Evolutionary conservation across 208 protist genomes (phyloP).

Genomic region (Jaenimonas drosophilae): DNA sequence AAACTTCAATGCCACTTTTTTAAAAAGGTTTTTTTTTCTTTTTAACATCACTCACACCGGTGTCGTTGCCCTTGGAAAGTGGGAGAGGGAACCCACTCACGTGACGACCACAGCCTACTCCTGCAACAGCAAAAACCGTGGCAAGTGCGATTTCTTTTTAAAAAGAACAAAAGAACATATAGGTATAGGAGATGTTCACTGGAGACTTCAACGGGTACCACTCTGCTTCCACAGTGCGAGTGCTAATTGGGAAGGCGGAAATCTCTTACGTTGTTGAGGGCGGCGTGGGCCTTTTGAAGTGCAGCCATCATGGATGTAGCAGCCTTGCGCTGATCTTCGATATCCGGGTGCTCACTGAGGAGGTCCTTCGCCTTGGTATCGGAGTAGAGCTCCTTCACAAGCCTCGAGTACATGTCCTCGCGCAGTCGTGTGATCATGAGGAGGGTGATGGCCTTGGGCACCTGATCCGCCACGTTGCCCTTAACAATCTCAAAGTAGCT

Average conservation of each 20-base stretch:
- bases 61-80: too few species aligned
- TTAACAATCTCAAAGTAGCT: constrained; percentile 90
- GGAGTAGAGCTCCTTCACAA: constrained; percentile 93
- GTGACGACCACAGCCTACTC: too few species aligned
- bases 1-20: too few species aligned
- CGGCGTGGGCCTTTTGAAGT: constrained; percentile 74
- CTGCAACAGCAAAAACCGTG: too few species aligned
- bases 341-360: constrained; percentile 85
- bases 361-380: constrained; percentile 90
- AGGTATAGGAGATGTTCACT: background rate
- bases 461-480: constrained; percentile 89
- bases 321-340: constrained; percentile 83
- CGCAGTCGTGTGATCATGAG: constrained; percentile 95
- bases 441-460: constrained; percentile 98
- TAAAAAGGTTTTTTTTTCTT: background rate
- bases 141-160: too few species aligned
- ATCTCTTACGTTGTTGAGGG: constrained; percentile 80
- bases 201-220: background rate
- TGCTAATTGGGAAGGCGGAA: too few species aligned
- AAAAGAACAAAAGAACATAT: background rate
- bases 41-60: background rate
- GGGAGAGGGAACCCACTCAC: too few species aligned
- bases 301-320: constrained; percentile 86
- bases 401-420: constrained; percentile 88
- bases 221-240: too few species aligned